phyloP scores from a whole-genome alignment of 2,329 filamentous ascomycete genomes.

The Fusarium cicatricum region DNA sequence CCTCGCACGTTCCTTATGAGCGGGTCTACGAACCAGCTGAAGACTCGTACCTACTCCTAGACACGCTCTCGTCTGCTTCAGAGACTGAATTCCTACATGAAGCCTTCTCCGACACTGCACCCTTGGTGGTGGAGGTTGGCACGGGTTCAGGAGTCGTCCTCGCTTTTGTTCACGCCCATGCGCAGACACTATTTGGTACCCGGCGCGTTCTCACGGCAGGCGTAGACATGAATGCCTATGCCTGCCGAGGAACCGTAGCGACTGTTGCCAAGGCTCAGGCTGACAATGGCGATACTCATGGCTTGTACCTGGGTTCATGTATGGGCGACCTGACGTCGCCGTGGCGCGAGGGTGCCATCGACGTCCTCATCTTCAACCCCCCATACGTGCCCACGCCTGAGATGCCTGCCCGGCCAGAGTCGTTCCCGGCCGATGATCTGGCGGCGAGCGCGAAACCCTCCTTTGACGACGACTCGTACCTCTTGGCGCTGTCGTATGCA shows the following conservation, averaged over 20 bases:
- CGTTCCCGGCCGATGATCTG: constrained; percentile 37
- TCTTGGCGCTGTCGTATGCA: constrained; percentile 87
- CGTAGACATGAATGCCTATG: constrained; percentile 85
- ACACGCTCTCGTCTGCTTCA: constrained; percentile 79
- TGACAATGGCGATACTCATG: constrained; percentile 49
- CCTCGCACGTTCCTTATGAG: constrained; percentile 87
- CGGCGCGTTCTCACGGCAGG: constrained; percentile 74
- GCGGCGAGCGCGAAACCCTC: constrained; percentile 47
- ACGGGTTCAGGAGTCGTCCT: constrained; percentile 95
- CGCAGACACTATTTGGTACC: constrained; percentile 75
- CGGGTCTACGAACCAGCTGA: constrained; percentile 95
- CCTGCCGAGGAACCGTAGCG: constrained; percentile 76
- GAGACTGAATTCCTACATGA: constrained; percentile 74
- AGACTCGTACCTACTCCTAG: constrained; percentile 92
- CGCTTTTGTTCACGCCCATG: constrained; percentile 83
- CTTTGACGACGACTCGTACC: constrained; percentile 83
- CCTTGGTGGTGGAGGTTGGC: constrained; percentile 84
- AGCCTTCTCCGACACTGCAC: constrained; percentile 64
- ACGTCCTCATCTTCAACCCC: constrained; percentile 94
- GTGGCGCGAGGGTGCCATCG: constrained; percentile 66
- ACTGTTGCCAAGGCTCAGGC: constrained; percentile 66
- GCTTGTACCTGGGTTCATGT: constrained; percentile 69
- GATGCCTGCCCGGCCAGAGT: constrained; percentile 64
- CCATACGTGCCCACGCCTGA: constrained; percentile 91
- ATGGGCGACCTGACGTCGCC: constrained; percentile 75